Conservation (phyloP, 306 rosid genomes). For the Quercus suber region DNA sequence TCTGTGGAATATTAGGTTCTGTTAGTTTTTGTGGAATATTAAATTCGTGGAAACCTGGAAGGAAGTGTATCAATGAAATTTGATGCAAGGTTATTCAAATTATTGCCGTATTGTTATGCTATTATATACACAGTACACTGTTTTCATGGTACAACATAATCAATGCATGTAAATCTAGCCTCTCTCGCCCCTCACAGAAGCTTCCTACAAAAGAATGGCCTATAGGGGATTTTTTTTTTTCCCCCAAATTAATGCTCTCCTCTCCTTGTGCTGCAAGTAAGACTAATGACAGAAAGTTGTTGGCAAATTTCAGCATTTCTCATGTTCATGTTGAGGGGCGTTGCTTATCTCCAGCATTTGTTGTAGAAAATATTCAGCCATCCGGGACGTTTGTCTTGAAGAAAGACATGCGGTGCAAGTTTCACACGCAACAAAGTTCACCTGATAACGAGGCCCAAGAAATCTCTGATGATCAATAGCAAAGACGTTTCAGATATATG, state of each 20-base stretch:
- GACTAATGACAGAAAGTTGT: slow-evolving; percentile 5
- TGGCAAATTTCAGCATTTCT: slow-evolving; percentile 59
- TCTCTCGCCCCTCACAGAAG: neutral
- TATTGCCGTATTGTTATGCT: neutral
- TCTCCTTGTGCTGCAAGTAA: neutral
- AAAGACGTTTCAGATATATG: slow-evolving; percentile 27
- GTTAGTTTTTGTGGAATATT: neutral
- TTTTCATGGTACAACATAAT: neutral
- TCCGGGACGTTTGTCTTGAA: slow-evolving; percentile 60
- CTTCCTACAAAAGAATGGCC: neutral
- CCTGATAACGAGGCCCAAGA: slow-evolving; percentile 26
- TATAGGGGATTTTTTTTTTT: neutral
- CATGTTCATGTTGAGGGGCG: slow-evolving; percentile 66
- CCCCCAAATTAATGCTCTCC: neutral
- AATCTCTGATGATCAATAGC: slow-evolving; percentile 3
- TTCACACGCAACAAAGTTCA: slow-evolving; percentile 5
- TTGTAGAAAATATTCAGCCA: slow-evolving; percentile 49
- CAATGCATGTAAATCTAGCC: neutral
- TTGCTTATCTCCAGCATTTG: slow-evolving; percentile 56
- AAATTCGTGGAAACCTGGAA: neutral
- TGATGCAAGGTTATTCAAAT: neutral
- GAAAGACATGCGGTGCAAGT: slow-evolving; percentile 27
- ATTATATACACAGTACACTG: neutral
- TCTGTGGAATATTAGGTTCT: neutral
- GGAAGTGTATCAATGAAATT: neutral